A percentile compares a stretch with the other conserved stretches of the same genome.
Conservation (phyloP, 805 yeast genomes). For the Wickerhamomyces kurtzmanii region DNA sequence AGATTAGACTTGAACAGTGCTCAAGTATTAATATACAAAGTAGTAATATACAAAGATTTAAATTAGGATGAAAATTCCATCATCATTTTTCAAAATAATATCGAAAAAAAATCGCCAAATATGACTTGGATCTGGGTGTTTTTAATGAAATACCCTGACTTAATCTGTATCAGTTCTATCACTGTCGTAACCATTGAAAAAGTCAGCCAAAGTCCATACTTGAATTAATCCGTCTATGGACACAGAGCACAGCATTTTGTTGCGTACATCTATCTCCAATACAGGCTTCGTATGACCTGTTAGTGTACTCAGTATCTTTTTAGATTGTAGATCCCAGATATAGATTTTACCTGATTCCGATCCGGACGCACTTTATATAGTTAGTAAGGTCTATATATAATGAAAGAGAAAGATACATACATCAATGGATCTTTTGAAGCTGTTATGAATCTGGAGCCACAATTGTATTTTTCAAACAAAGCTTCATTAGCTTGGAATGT, state of each 20-base stretch:
- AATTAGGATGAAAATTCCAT: too few relatives aligned
- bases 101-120: neutral
- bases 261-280: conserved; percentile 10
- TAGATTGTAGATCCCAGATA: conserved; percentile 62
- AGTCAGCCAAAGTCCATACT: conserved; percentile 1
- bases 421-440: conserved; percentile 27
- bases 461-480: conserved; percentile 33
- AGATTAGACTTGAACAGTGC: too few relatives aligned
- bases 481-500: conserved; percentile 35
- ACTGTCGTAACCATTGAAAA: conserved; percentile 4
- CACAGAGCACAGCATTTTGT: conserved; percentile 3
- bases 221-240: conserved; percentile 2
- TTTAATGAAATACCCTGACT: neutral
- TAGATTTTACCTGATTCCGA: conserved; percentile 43
- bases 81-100: too few relatives aligned
- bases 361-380: conserved; percentile 36
- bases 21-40: too few relatives aligned
- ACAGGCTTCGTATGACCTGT: conserved; percentile 6
- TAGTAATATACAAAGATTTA: too few relatives aligned
- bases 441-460: conserved; percentile 43
- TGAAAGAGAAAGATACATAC: conserved; percentile 3
- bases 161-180: conserved; percentile 7
- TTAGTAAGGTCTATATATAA: conserved; percentile 1
- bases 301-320: conserved; percentile 25
- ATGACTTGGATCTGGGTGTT: neutral